A percentile compares a stretch with the other conserved stretches of the same genome.
phyloP scores from a whole-genome alignment of 2,329 filamentous ascomycete species.

The Sclerotinia borealis region DNA sequence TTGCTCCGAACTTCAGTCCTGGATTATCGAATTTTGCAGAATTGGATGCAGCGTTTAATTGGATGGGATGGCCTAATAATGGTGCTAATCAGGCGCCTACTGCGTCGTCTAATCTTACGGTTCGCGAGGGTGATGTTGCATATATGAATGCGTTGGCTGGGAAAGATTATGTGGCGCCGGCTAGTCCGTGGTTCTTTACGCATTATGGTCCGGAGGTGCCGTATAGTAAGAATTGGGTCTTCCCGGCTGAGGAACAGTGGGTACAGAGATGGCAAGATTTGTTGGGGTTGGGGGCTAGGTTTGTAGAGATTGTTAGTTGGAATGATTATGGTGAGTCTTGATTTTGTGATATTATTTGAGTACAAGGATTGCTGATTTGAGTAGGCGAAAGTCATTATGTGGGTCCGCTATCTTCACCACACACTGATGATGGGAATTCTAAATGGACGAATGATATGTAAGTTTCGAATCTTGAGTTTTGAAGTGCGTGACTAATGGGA shows the following conservation, averaged over 20 bases:
- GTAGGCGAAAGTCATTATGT: slow-evolving; percentile 11
- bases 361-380: background rate
- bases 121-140: background rate
- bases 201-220: slow-evolving; percentile 7
- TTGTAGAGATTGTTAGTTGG: slow-evolving; percentile 9
- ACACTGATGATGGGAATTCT: slow-evolving; percentile 8
- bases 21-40: background rate
- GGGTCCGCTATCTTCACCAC: background rate
- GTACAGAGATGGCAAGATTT: slow-evolving; percentile 1
- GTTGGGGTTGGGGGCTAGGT: background rate
- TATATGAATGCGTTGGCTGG: background rate
- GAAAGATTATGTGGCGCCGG: slow-evolving; percentile 2
- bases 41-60: slow-evolving; percentile 10
- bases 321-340: slow-evolving; percentile 10
- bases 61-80: slow-evolving; percentile 12
- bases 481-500: background rate
- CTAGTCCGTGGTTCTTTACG: slow-evolving; percentile 9
- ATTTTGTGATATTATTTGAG: background rate
- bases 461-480: too few species aligned
- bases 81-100: slow-evolving; percentile 5
- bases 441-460: slow-evolving; percentile 13
- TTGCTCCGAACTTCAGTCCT: slow-evolving; percentile 6
- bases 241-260: slow-evolving; percentile 1
- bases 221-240: slow-evolving; percentile 14
- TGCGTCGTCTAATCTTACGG: background rate